Evolutionary conservation across 2,329 filamentous ascomycete species (phyloP).

Genomic region (Cladorrhinum sp.): DNA sequence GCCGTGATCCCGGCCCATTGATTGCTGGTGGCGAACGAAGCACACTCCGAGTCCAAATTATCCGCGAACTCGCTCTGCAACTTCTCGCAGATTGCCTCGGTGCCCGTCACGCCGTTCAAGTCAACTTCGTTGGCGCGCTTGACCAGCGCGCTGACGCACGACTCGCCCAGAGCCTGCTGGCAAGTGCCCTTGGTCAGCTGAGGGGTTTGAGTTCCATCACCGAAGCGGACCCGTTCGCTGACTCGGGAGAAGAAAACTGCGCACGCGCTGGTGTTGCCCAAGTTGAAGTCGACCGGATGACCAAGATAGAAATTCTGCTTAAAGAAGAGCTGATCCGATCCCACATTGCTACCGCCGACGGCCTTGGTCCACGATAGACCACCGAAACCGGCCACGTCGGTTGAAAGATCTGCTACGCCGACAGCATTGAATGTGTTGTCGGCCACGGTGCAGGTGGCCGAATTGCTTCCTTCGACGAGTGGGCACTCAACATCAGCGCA

Average conservation of each 20-base stretch:
- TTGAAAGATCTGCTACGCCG: neutral
- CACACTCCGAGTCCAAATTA: constrained; percentile 7
- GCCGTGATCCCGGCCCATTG: constrained; percentile 7
- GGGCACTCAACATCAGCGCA: constrained; percentile 17
- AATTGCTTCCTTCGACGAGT: neutral
- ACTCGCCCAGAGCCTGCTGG: neutral
- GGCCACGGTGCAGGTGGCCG: constrained; percentile 9
- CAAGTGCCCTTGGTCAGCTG: constrained; percentile 6
- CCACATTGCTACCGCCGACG: too few species aligned
- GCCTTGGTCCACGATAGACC: constrained; percentile 12
- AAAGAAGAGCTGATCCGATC: neutral
- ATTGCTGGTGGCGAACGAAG: neutral
- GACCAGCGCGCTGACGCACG: constrained; percentile 5
- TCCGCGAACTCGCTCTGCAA: constrained; percentile 10
- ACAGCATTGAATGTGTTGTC: neutral
- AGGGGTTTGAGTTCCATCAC: neutral
- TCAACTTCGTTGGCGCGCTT: constrained; percentile 9
- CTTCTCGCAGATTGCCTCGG: constrained; percentile 7
- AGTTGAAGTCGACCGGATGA: neutral
- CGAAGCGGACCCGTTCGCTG: constrained; percentile 4
- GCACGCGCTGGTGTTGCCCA: neutral
- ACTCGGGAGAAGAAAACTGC: constrained; percentile 14
- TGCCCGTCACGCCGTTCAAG: neutral
- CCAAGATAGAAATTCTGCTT: constrained; percentile 16
- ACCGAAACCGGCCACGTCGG: neutral